Evolutionary conservation across 176 grass and related monocot species (phyloP), one percentile per base, ranked within the genome.

Genomic region (Rhynchospora tenuis): DNA sequence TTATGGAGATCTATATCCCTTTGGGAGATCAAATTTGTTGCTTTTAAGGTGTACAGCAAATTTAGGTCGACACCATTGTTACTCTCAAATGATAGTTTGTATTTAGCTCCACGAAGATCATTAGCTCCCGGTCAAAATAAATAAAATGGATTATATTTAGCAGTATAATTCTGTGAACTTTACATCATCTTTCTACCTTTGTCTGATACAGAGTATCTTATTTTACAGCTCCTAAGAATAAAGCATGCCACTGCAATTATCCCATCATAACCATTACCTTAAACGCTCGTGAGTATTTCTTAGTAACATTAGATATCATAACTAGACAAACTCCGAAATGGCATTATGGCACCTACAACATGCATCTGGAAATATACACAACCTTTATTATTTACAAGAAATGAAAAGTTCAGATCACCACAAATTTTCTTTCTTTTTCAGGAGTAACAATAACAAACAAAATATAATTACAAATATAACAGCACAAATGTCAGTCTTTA

Each of bases 381-480:
- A 81, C 57, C 13, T 51, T 13, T 26, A 15, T 54, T 61, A 80
- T 45, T 42, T 63, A 81, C 54, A 81, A 81, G 11, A 81, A 78
- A 46, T 45, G 26, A 47, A 11, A 63, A 59, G 7, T 33, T 19
- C 1, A 23, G 78, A 80, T 46, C 11, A 81, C 46, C 28, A 81
- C 57, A 63, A 46, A 14, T 42, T 64, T 63, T 81, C 78, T 61
- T 80, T 80, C 56, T 46, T 81, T 64, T 46, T 57, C 29, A 26
- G 56, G 56, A 81, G 29, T 44, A 59, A 51, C 13, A 81, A 45
- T 13, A 82, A 50, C 61, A 81, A n/a, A n/a, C 62, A 50, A 43
- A 86, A 66, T 86, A 60, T 61, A 70, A 56, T 65, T 80, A 80
- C 63, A 86, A 86, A 86, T 60, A 86, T 54, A 80, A 43, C 67